Evolutionary conservation across 495 filamentous ascomycete species (phyloP), one percentile per base, ranked within the genome.

Genomic region (Podospora pseudoanserina): DNA sequence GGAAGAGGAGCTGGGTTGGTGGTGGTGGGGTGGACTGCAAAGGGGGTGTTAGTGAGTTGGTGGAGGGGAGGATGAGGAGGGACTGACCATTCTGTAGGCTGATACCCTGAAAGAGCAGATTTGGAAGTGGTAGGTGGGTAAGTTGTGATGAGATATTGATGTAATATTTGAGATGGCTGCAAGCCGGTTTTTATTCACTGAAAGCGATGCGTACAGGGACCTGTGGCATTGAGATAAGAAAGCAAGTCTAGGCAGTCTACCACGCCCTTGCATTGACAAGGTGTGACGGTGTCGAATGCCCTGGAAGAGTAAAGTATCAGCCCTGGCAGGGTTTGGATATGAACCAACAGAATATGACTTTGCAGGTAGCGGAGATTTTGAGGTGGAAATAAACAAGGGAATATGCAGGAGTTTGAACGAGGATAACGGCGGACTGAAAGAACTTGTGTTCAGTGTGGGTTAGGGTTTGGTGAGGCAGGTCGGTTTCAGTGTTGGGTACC

Each of bases 1-100:
- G 86, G 70, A 84, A 89, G 27, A 82, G 77, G 20, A 86, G 78
- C 71, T 79, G 77, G 5, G 86, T 88, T 54, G 83, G 76, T 34
- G 72, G 76, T 34, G 72, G 39, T 3, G 39, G 39, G 39, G 39
- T 13, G 39, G 39, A 11, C 39, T 49, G 15, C 6, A 16, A 13
- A 49, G 39, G 39, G 0, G 7, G 2, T 5, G 2, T 49, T 16
- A 49, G 39, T 49, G 39, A 49, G 7, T 49, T 49, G 39, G 0
- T 0, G 2, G 15, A 11, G 9, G 9, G 7, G 15, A 11, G 13
- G 15, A 13, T 49, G 7, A 11, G 9, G 39, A 2, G 39, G 13
- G 39, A 18, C 13, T 49, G 9, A 49, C 39, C 39, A 49, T 49
- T 49, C 13, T 49, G 39, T 11, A 13, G 15, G 39, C 9, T 1